phyloP scores from a whole-genome alignment of 495 filamentous ascomycete genomes.

The Daldinia loculata region DNA sequence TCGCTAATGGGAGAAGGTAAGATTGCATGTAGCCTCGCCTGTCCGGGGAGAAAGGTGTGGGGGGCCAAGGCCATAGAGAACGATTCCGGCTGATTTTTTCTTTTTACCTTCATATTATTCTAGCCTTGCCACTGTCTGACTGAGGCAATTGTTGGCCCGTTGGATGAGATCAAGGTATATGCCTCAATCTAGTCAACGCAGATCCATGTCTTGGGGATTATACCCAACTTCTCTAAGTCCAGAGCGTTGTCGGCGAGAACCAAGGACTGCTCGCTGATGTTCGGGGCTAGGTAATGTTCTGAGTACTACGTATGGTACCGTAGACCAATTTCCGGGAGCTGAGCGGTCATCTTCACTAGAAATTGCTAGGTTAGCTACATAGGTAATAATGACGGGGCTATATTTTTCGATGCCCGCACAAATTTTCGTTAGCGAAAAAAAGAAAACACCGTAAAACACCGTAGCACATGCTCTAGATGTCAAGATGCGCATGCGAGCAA shows the following conservation, averaged over 20 bases:
- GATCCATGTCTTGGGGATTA: conserved; percentile 21
- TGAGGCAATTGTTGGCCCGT: conserved; percentile 36
- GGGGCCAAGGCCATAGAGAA: conserved; percentile 20
- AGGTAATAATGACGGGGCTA: conserved; percentile 10
- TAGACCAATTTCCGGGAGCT: neutral
- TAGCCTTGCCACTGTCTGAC: conserved; percentile 24
- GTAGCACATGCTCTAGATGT: conserved; percentile 9
- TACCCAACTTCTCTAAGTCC: conserved; percentile 15
- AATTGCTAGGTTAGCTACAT: neutral
- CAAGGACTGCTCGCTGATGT: conserved; percentile 2
- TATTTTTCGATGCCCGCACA: conserved; percentile 2
- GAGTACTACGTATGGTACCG: neutral
- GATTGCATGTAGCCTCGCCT: conserved; percentile 38
- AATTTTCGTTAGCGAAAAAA: neutral
- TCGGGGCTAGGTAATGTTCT: neutral
- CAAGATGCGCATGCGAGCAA: conserved; percentile 26
- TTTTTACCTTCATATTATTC: conserved; percentile 19
- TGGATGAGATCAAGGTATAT: conserved; percentile 24
- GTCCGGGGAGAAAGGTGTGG: conserved; percentile 28
- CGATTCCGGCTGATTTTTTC: conserved; percentile 34
- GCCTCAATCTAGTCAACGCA: conserved; percentile 34
- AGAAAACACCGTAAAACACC: neutral
- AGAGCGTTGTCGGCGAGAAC: conserved; percentile 34
- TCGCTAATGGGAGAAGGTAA: conserved; percentile 31
- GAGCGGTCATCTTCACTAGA: neutral